phyloP scores from a whole-genome alignment of 306 rosid species.

The Purshia tridentata region DNA sequence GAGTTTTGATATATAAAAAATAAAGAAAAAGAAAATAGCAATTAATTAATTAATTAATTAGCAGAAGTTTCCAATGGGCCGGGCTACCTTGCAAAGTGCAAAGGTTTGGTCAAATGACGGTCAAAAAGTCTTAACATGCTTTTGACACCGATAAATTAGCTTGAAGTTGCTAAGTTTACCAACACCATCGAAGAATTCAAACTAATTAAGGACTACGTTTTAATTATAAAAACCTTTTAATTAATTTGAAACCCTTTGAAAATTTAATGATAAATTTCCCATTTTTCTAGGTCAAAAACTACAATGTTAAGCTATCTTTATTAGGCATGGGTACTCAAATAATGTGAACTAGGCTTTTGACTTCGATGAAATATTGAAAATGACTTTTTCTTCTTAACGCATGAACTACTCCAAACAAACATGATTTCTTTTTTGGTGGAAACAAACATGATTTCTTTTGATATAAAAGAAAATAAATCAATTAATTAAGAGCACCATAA shows the following conservation, averaged over 20 bases:
- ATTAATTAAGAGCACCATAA: background rate
- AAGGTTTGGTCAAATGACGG: background rate
- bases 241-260: background rate
- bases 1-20: too few species aligned
- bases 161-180: slow-evolving; percentile 4
- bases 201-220: background rate
- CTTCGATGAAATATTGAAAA: background rate
- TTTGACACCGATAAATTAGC: slow-evolving; percentile 31
- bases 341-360: background rate
- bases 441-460: too few species aligned
- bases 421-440: too few species aligned
- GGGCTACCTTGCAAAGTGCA: too few species aligned
- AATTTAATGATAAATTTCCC: too few species aligned
- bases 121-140: slow-evolving; percentile 15
- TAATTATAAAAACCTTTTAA: background rate
- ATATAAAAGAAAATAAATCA: too few species aligned
- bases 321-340: too few species aligned
- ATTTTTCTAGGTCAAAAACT: too few species aligned
- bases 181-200: background rate
- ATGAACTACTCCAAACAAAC: too few species aligned
- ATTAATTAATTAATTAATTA: background rate
- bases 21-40: background rate
- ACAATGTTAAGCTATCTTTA: too few species aligned
- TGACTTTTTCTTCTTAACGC: background rate
- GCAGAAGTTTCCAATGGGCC: too few species aligned